phyloP scores from a whole-genome alignment of 2,329 filamentous ascomycete genomes.

The Fusarium sp. region DNA sequence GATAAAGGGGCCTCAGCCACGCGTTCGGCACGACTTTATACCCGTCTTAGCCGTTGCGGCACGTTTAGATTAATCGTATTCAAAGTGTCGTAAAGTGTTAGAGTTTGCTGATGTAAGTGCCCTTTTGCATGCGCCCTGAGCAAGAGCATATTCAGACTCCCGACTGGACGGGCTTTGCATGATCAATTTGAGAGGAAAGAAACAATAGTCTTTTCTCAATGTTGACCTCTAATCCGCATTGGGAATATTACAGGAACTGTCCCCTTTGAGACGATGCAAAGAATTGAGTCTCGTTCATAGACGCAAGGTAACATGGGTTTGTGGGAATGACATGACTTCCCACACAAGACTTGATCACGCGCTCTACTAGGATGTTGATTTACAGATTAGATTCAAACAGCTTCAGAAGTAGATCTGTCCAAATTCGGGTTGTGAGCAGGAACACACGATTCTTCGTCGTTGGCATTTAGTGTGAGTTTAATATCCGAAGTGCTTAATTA shows the following conservation, averaged over 20 bases:
- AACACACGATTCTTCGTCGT: not conserved
- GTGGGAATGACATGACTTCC: not conserved
- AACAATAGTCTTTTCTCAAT: not conserved
- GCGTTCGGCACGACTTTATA: not conserved
- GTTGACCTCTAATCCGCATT: not conserved
- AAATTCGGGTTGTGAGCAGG: too few relatives aligned
- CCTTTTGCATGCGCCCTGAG: not conserved
- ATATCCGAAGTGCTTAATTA: not conserved
- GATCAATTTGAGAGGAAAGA: not conserved
- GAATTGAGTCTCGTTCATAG: not conserved
- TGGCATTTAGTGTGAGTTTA: not conserved
- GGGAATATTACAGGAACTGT: not conserved
- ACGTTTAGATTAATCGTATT: not conserved
- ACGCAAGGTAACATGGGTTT: not conserved
- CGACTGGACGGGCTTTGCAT: not conserved
- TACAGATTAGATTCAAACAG: not conserved
- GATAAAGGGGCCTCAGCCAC: constrained; percentile 3
- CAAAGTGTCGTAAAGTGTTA: not conserved
- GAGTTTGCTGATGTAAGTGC: not conserved
- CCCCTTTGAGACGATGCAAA: not conserved
- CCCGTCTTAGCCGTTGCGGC: not conserved
- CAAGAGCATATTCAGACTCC: not conserved
- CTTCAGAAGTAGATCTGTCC: not conserved
- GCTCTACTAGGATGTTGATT: not conserved
- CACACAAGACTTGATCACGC: not conserved